These are phyloP conservation scores for Fraxinus greggii DNA, from an alignment of 305 asterid genomes.

Conservation along the genomic window DNA sequence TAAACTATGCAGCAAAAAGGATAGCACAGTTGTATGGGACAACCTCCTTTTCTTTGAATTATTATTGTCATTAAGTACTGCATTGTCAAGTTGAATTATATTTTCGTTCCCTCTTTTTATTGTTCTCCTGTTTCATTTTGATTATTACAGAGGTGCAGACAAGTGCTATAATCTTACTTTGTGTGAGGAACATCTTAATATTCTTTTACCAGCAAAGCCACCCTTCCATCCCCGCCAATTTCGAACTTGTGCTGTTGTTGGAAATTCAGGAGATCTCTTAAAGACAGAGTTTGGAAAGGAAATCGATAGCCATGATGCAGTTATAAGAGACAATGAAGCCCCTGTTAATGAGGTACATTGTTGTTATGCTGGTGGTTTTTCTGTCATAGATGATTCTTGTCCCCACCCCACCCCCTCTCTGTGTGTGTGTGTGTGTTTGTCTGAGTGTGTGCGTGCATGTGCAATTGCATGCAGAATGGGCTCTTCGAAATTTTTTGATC, in stretches of 20 bases:
- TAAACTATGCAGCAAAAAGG: conserved; percentile 88
- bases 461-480: background rate
- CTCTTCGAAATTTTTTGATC: background rate
- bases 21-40: conserved; percentile 78
- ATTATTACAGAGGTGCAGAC: conserved; percentile 61
- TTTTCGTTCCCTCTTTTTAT: conserved; percentile 9
- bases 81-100: conserved; percentile 11
- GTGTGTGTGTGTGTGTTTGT: background rate
- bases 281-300: conserved; percentile 89
- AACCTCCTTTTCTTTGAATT: conserved; percentile 13
- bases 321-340: conserved; percentile 95
- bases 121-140: conserved; percentile 12
- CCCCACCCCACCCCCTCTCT: background rate
- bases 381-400: background rate
- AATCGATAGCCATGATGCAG: conserved; percentile 92
- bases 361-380: conserved; percentile 5
- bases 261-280: conserved; percentile 93
- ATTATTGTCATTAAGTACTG: conserved; percentile 11
- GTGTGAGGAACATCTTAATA: conserved; percentile 82
- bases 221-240: conserved; percentile 96
- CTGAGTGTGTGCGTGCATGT: background rate
- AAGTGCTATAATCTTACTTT: conserved; percentile 85
- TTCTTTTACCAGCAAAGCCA: conserved; percentile 83
- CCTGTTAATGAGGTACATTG: conserved; percentile 79
- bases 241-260: conserved; percentile 90